Conservation (phyloP, 371 early-diverging fungal species). For the Entomophthora muscae region DNA sequence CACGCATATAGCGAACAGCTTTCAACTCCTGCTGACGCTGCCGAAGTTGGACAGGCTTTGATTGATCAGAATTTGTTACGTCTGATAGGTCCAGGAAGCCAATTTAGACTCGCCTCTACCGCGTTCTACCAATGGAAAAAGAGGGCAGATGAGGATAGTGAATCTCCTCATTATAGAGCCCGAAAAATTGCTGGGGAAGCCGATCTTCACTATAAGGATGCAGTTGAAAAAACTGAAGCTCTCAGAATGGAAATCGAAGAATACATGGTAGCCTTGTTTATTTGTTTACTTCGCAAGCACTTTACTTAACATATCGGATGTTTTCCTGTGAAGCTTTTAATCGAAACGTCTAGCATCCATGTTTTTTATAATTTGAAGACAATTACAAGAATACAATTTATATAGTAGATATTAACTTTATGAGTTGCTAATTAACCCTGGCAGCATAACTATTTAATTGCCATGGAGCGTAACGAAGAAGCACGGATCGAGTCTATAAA, state of each 20-base stretch:
- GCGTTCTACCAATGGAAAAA: not conserved
- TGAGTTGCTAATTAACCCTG: not conserved
- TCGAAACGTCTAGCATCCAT: too few species aligned
- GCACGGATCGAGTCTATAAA: conserved; percentile 2
- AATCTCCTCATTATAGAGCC: not conserved
- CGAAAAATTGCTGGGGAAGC: conserved; percentile 1
- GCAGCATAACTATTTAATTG: not conserved
- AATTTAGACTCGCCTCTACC: not conserved
- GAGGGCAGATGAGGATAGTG: not conserved
- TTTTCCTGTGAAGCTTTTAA: too few species aligned
- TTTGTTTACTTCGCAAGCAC: too few species aligned
- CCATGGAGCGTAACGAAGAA: not conserved
- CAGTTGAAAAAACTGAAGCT: not conserved
- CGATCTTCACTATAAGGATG: not conserved
- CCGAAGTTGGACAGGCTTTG: conserved; percentile 1
- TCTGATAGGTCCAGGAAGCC: not conserved
- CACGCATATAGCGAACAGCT: not conserved
- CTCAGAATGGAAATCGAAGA: not conserved
- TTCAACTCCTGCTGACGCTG: not conserved
- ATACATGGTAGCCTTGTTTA: not conserved
- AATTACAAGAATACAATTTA: too few species aligned
- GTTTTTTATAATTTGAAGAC: too few species aligned
- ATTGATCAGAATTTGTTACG: not conserved
- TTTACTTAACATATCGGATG: too few species aligned
- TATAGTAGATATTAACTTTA: not conserved